These are phyloP conservation scores for Aureobasidium sp. DNA, from an alignment of 2,329 filamentous ascomycete genomes.

Conservation along the genomic window DNA sequence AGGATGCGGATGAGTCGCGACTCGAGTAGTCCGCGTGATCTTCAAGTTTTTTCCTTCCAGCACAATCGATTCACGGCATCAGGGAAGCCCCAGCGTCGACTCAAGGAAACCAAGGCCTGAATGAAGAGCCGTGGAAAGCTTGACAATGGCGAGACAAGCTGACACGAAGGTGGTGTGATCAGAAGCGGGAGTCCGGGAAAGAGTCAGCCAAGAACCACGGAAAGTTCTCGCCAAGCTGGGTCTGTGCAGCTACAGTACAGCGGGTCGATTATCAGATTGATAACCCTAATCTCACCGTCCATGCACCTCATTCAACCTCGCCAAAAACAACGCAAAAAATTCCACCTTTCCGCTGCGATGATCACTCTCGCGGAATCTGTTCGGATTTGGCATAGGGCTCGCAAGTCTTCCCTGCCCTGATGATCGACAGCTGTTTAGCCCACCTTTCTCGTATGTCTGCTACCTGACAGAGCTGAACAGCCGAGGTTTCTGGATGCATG, in stretches of 20 bases:
- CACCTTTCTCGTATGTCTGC: not conserved
- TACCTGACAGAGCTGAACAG: not conserved
- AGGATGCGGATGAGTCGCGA: not conserved
- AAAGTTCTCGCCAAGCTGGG: not conserved
- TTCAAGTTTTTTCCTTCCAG: not conserved
- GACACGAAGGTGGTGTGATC: not conserved
- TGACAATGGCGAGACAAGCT: conserved; percentile 2
- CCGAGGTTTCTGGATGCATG: not conserved
- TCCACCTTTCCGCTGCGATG: not conserved
- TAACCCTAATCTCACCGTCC: conserved; percentile 13
- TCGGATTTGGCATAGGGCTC: conserved; percentile 1
- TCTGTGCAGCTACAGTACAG: not conserved
- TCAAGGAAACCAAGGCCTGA: not conserved
- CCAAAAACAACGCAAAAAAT: not conserved
- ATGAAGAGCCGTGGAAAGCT: not conserved
- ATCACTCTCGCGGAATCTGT: not conserved
- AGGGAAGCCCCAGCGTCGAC: not conserved
- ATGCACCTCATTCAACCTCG: conserved; percentile 9
- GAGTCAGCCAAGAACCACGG: not conserved
- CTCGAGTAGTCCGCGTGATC: not conserved
- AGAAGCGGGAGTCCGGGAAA: not conserved
- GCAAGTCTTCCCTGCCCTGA: not conserved
- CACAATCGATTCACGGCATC: not conserved
- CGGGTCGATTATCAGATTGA: conserved; percentile 17
- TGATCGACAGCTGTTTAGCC: not conserved